Base-by-base conservation (phyloP, 257 asterid species). In the Agastache rugosa region DNA sequence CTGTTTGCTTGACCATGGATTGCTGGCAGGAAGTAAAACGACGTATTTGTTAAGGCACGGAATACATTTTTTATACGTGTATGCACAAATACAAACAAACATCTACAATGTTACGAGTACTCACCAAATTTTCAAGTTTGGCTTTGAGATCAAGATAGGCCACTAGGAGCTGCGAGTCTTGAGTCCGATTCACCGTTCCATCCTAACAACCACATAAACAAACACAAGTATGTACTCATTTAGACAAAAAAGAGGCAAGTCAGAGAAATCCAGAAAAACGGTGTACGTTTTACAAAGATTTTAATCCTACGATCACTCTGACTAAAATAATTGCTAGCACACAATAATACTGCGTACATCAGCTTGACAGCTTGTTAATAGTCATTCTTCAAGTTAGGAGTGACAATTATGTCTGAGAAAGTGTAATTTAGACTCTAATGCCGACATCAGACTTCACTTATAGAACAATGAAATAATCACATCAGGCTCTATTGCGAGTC, bases 121-220 rank as follows among this genome's bases (percentile, higher is more conserved):
- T 89, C 78, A 90, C 98, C 79, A 89, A 62, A 60, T 75, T 64
- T 16, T 85, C 88, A n/a, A 85, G 82, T 55, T 85, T 86, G 56
- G 83, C 80, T 78, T 79, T 85, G 31, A 89, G 80, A 37, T 85
- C 89, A 2, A 84, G 80, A 59, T 84, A 90, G 17, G 90, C 84
- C 80, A 73, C 71, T 12, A 81, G 73, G 60, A 84, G 90, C 80
- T 89, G 91, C 35, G 84, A 69, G 77, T 84, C 85, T 14, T 83
- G 73, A 22, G 80, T 73, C 55, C 72, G 84, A n/a, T n/a, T n/a
- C n/a, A 9, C n/a, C 53, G 83, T 17, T 69, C 75, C 76, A 76
- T 60, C 74, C 96, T 92, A 72, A 63, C 69, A 80, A 67, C 53
- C 80, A 67, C 23, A 67, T 23, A 11, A 45, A 45, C 7, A 63